Base-by-base conservation (phyloP, 2,329 filamentous ascomycete genomes). In the Colletotrichum sp. region DNA sequence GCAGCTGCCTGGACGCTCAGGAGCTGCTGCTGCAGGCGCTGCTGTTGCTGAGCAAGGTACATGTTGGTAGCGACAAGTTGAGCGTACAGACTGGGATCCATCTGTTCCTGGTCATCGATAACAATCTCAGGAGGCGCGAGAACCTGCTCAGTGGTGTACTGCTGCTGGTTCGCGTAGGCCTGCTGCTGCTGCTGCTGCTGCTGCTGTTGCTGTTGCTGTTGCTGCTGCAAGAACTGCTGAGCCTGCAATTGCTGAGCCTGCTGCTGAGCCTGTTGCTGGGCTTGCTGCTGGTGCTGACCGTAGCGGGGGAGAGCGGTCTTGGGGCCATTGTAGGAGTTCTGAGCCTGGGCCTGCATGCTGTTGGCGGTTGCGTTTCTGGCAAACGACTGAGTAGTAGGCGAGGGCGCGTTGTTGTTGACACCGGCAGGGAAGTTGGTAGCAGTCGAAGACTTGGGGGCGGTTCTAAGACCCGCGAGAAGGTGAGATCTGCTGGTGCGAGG, bases 401-500 rank as follows among this genome's bases (percentile, higher is more conserved):
- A 86, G 21, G 81, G 79, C n/a, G 83, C 80, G 39, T 28, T 39
- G n/a, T 71, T 72, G 62, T 95, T 93, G 78, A 94, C 92, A 72
- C 91, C 92, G 44, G 94, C 93, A 21, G 74, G 71, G 79, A 95
- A 94, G 62, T 92, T 93, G 52, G 93, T 91, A 24, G 93, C 92
- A n/a, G 90, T 91, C 34, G 92, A 90, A 65, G 94, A 96, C 89
- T 98, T 98, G 49, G 97, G 97, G 67, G 96, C 96, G 78, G 97
- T 99, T 83, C 97, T 93, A 77, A 99, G 90, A 73, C 96, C 96
- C 77, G 96, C 96, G 82, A 99, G 92, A 78, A 99, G 91, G 83
- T 99, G 97, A 78, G 96, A 98, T 79, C 97, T 95, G 86, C 96
- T 98, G 71, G 96, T 99, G 82, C 96, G 94, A 77, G 96, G 97